phyloP scores from a whole-genome alignment of 2,329 filamentous ascomycete species.

The Pseudogymnoascus sp. region DNA sequence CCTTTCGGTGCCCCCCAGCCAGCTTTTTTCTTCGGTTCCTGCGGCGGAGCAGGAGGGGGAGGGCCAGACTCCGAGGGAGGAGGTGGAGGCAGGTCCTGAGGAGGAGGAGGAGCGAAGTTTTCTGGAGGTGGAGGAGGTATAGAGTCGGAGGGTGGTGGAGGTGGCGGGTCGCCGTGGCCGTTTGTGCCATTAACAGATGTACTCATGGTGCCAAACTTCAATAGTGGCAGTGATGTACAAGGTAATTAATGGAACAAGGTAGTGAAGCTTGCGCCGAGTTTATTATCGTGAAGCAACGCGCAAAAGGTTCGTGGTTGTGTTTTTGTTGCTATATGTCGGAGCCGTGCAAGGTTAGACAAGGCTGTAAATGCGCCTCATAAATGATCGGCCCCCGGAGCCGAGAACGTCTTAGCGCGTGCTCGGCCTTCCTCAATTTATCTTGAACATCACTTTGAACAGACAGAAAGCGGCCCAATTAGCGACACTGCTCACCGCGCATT shows the following conservation, averaged over 20 bases:
- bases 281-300: not conserved
- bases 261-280: conserved; percentile 1
- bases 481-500: conserved; percentile 8
- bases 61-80: conserved; percentile 31
- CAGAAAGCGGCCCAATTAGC: not conserved
- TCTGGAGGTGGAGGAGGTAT: conserved; percentile 33
- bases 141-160: conserved; percentile 25
- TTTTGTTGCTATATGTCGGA: not conserved
- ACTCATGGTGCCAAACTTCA: not conserved
- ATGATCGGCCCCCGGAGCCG: not conserved
- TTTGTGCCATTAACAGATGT: conserved; percentile 15
- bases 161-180: conserved; percentile 20
- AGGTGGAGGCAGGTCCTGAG: conserved; percentile 31
- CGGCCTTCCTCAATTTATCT: conserved; percentile 8
- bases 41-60: conserved; percentile 37
- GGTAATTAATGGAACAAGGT: conserved; percentile 10
- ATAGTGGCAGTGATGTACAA: not conserved
- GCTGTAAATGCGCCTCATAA: conserved; percentile 9
- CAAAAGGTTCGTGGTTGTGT: not conserved
- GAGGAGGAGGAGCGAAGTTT: conserved; percentile 34
- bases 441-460: conserved; percentile 1
- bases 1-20: conserved; percentile 40
- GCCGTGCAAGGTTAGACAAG: not conserved
- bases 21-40: conserved; percentile 43
- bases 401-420: not conserved